A percentile compares a stretch with the other conserved stretches of the same genome.
Conservation (phyloP, 768 basidiomycete species). For the Pholiota microspora region DNA sequence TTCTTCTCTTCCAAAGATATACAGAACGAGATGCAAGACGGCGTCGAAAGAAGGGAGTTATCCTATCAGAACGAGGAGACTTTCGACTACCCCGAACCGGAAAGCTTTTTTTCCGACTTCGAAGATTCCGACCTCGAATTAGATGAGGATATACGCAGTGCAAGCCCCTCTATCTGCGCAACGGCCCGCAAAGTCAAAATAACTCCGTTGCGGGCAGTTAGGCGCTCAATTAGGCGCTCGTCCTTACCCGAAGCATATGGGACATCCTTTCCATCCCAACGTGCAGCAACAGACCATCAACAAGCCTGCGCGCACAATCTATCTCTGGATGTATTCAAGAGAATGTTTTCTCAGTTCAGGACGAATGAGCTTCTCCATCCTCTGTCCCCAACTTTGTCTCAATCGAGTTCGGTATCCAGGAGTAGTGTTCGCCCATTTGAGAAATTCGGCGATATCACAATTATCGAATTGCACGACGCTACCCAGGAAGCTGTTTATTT, state of each 20-base stretch:
- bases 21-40: too few species aligned
- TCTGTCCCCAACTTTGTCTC: neutral
- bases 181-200: conserved; percentile 4
- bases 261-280: neutral
- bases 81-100: neutral
- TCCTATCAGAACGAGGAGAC: too few species aligned
- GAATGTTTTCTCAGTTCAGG: neutral
- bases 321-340: neutral
- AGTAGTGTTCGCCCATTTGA: too few species aligned
- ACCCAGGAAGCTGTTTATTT: neutral
- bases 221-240: conserved; percentile 6
- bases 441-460: neutral
- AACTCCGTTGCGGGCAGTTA: neutral
- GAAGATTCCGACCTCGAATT: neutral
- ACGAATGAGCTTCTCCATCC: neutral
- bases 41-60: too few species aligned
- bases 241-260: neutral
- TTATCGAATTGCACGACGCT: conserved; percentile 4
- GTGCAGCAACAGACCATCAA: neutral
- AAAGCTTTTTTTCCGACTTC: neutral
- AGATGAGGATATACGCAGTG: neutral
- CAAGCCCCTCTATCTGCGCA: neutral
- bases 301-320: neutral
- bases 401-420: neutral
- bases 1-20: neutral